Evolutionary conservation across 2,329 filamentous ascomycete genomes (phyloP).

Genomic region (Verticillium isaacii): DNA sequence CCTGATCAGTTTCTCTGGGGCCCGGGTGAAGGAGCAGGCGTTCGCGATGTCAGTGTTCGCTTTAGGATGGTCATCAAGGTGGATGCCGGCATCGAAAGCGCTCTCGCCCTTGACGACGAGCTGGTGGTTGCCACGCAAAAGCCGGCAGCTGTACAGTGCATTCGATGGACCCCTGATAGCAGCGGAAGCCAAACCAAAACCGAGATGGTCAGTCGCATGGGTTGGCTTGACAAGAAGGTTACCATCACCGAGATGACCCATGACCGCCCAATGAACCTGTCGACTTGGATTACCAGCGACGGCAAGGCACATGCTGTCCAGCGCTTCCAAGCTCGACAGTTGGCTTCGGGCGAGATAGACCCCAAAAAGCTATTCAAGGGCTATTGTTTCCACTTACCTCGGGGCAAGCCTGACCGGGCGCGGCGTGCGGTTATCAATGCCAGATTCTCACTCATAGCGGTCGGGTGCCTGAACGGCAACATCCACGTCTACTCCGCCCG

Average conservation of each 20-base stretch:
- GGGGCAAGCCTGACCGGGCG: conserved; percentile 55
- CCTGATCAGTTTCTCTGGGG: conserved; percentile 66
- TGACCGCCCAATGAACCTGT: conserved; percentile 93
- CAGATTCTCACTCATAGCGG: conserved; percentile 85
- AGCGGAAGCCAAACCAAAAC: conserved; percentile 82
- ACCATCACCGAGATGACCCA: conserved; percentile 81
- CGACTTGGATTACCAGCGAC: conserved; percentile 86
- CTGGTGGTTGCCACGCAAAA: conserved; percentile 87
- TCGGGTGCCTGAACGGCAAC: conserved; percentile 74
- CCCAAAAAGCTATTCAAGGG: conserved; percentile 75
- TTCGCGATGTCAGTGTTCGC: conserved; percentile 81
- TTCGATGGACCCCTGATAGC: conserved; percentile 85
- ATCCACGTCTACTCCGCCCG: conserved; percentile 88
- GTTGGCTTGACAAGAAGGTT: conserved; percentile 75
- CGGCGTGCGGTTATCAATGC: conserved; percentile 83
- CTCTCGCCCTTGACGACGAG: conserved; percentile 86
- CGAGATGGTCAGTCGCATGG: conserved; percentile 82
- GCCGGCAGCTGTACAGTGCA: conserved; percentile 93
- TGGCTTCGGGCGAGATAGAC: conserved; percentile 38
- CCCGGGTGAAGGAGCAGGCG: conserved; percentile 74
- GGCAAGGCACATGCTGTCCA: conserved; percentile 90
- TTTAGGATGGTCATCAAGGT: conserved; percentile 99
- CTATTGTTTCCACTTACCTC: conserved; percentile 81
- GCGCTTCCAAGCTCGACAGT: conserved; percentile 39
- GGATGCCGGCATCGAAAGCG: conserved; percentile 87